Percentiles rank a stretch among this genome's conserved stretches.
Evolutionary conservation across 257 asterid genomes (phyloP).

Genomic region (Thymus mandschuricus): DNA sequence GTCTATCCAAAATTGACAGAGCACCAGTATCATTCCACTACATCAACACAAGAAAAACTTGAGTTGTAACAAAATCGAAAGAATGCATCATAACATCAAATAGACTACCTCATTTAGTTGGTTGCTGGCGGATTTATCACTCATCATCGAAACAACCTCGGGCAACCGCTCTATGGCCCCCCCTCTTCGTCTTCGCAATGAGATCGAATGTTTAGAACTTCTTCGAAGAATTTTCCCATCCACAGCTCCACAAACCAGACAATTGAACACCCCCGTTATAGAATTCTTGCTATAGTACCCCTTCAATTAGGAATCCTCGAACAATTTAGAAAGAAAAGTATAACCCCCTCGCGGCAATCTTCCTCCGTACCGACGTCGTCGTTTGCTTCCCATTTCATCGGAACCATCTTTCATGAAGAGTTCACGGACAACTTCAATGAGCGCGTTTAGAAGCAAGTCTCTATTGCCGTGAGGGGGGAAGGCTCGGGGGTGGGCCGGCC

Average conservation of each 20-base stretch:
- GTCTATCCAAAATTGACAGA: too few relatives aligned
- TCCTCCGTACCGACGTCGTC: constrained; percentile 46
- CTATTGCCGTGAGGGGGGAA: constrained; percentile 37
- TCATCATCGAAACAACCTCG: constrained; percentile 42
- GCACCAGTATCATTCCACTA: constrained; percentile 41
- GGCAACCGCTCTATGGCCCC: constrained; percentile 65
- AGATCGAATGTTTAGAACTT: constrained; percentile 65
- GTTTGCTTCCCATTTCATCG: constrained; percentile 34
- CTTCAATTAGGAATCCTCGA: constrained; percentile 55
- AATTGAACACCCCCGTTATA: constrained; percentile 56
- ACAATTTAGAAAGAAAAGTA: constrained; percentile 51
- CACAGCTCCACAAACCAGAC: constrained; percentile 74
- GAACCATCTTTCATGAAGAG: constrained; percentile 37
- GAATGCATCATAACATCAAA: constrained; percentile 1
- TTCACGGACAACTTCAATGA: constrained; percentile 41
- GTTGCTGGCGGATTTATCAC: constrained; percentile 31
- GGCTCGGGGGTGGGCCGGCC: constrained; percentile 44
- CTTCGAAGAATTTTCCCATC: constrained; percentile 53
- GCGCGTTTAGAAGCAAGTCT: constrained; percentile 36
- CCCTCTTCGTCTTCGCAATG: constrained; percentile 61
- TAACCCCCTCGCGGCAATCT: constrained; percentile 28
- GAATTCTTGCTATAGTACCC: constrained; percentile 55
- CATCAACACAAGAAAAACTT: constrained; percentile 21
- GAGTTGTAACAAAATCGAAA: background rate
- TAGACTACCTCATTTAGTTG: constrained; percentile 28